Evolutionary conservation across 163 green algal genomes (phyloP).

Genomic region (Coccomyxa subellipsoidea): DNA sequence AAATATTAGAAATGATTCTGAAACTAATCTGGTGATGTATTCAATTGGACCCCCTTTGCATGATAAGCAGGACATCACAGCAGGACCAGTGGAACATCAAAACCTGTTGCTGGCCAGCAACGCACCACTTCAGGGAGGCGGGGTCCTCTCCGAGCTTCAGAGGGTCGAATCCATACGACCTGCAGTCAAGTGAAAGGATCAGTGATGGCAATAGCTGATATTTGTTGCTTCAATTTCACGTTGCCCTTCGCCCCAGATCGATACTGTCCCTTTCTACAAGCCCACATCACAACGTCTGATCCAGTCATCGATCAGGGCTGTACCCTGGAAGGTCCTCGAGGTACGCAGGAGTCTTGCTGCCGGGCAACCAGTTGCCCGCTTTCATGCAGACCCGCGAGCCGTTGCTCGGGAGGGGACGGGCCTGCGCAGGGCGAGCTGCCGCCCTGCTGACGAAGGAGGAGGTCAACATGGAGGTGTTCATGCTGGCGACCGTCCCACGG

Average conservation of each 20-base stretch:
- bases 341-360: constrained; percentile 26
- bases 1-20: not conserved
- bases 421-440: not conserved
- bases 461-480: constrained; percentile 5
- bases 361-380: constrained; percentile 34
- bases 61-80: not conserved
- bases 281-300: not conserved
- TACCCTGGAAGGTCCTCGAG: constrained; percentile 25
- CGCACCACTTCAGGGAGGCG: constrained; percentile 72
- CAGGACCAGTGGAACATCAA: not conserved
- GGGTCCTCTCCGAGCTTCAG: constrained; percentile 80
- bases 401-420: not conserved
- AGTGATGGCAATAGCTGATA: too few species aligned
- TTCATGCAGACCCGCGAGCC: constrained; percentile 5
- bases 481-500: not conserved
- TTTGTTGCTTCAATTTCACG: too few species aligned
- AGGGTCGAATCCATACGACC: constrained; percentile 87
- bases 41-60: constrained; percentile 2
- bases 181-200: constrained; percentile 3
- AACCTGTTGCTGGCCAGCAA: not conserved
- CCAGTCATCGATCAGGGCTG: not conserved
- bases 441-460: constrained; percentile 1
- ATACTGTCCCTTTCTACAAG: not conserved
- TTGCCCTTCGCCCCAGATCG: not conserved
- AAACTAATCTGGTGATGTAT: too few species aligned